These are phyloP conservation scores for Ascochyta clinopodiicola DNA, from an alignment of 2,329 filamentous ascomycete genomes.

Conservation along the genomic window DNA sequence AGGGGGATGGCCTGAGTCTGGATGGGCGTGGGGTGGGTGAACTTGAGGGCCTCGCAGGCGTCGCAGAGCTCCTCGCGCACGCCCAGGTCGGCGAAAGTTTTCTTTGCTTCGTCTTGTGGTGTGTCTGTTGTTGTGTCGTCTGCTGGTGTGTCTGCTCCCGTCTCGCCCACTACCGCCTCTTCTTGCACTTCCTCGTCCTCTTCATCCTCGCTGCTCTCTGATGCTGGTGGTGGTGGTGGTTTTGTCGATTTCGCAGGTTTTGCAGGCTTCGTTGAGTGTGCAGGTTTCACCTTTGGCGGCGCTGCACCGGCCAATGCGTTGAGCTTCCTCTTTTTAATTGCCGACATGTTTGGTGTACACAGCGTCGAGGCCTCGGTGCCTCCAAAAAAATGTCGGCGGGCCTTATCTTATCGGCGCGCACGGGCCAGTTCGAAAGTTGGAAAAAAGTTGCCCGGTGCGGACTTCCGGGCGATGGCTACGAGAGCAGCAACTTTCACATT, in stretches of 20 bases:
- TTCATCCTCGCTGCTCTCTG: conserved; percentile 37
- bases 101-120: conserved; percentile 48
- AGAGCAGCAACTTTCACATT: background rate
- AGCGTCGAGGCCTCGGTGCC: conserved; percentile 4
- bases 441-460: conserved; percentile 22
- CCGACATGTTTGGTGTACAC: conserved; percentile 43
- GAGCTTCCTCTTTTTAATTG: conserved; percentile 54
- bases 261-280: background rate
- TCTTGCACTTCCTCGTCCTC: conserved; percentile 30
- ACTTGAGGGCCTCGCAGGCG: conserved; percentile 81
- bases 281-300: conserved; percentile 19
- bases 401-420: conserved; percentile 21
- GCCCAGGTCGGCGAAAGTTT: conserved; percentile 75
- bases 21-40: conserved; percentile 86
- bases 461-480: background rate
- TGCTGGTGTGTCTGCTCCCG: background rate
- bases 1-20: conserved; percentile 83
- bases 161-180: conserved; percentile 6
- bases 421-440: conserved; percentile 10
- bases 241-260: conserved; percentile 26
- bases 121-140: background rate
- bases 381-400: conserved; percentile 13
- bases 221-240: conserved; percentile 21
- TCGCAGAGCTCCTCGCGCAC: conserved; percentile 88
- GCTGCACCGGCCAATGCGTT: conserved; percentile 20